Evolutionary conservation across 495 filamentous ascomycete species (phyloP), one percentile per base, ranked within the genome.

Genomic region (Aspergillus steynii): DNA sequence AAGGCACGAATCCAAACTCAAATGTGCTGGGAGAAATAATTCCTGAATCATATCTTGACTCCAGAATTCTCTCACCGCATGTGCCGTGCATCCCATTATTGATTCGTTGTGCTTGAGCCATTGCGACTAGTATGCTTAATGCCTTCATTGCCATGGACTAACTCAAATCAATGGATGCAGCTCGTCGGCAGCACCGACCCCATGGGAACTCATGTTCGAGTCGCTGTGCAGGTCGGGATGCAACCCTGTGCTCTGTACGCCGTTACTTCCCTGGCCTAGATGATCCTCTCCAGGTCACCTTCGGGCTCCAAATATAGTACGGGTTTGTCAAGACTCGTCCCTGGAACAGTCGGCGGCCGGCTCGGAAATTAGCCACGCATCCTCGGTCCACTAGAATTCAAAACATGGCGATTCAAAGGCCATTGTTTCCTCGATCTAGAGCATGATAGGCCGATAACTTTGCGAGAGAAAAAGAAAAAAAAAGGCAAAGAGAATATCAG

Each of bases 1-100:
- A 61, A 54, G 53, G 53, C 57, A 58, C 54, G 59, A 32, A 55
- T 62, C 54, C 52, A 49, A 67, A 54, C 61, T 60, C 42, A 51
- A 53, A 29, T 48, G 14, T 37, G 26, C 45, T 4, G n/a, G 26
- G 29, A 53, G 29, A 5, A 31, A 26, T 26, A 25, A 27, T 8
- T 29, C 51, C 29, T 31, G 3, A 28, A 53, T 53, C 26, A 31
- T 32, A 27, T 29, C 15, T 29, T 29, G 51, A 1, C 48, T 27
- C 27, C 53, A n/a, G 32, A 32, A 26, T 29, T 25, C 42, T 53
- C 53, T 64, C 65, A 67, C 65, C 61, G 61, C 55, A 57, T 59
- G 29, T 32, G 53, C 42, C 50, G 15, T 61, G 58, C 62, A 50
- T 58, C 51, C 6, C n/a, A 47, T 48, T 60, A 60, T 60, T 60